Evolutionary conservation across 495 filamentous ascomycete genomes (phyloP), one percentile per base, ranked within the genome.

Genomic region (Penicillium desertorum): DNA sequence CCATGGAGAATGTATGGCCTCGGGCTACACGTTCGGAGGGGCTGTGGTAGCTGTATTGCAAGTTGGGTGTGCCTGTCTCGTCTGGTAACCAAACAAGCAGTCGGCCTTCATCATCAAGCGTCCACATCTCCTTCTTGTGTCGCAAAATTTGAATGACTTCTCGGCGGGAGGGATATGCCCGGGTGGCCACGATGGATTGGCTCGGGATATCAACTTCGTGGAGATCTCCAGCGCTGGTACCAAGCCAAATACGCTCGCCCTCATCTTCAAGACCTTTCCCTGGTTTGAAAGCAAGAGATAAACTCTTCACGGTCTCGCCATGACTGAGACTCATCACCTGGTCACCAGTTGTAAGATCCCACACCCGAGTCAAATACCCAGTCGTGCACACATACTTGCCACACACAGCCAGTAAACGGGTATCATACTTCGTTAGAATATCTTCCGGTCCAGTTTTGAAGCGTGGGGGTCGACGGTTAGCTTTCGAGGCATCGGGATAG

Each of bases 51-150:
- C 76, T 79, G 57, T 83, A 83, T 49, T 82, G 79, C 20, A 98
- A 73, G 58, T 81, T 91, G 0, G 92, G 91, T 1, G 82, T 74
- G 2, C 91, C 91, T 11, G 79, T 80, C 44, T 86, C 83, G 69
- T 93, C 90, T 19, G 92, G 86, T 8, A 82, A 81, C 94, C 94
- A 98, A 20, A 98, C 83, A 57, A 90, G 84, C 20, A 98, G 77
- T 39, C 88, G 91, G 12, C 94, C 94, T 60, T 88, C 86, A 56
- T 96, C 92, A 72, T 98, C 95, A 14, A 98, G 63, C 2, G 92
- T 91, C 94, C 94, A 98, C 77, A 98, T 86, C 60, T 96, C 88
- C 62, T 91, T 89, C 57, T 84, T 86, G 71, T 92, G 86, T 48
- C 93, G 86, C 58, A 88, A 84, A 19, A 98, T 96, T 67, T 87